Evolutionary conservation across 1,139 yeast genomes (phyloP).

Genomic region (Protomyces pachydermus): DNA sequence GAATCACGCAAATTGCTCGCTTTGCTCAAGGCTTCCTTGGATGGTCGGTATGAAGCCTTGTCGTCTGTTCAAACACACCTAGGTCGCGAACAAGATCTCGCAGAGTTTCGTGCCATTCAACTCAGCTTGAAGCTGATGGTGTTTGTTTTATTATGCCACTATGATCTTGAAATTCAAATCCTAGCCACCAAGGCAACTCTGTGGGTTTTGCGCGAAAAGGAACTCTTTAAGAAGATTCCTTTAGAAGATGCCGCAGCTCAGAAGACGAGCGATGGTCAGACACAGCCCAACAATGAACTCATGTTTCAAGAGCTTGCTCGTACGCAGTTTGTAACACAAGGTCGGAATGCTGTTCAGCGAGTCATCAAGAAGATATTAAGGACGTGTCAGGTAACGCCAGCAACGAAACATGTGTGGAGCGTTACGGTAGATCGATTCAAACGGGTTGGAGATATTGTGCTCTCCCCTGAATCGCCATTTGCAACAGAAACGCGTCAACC

Average conservation of each 20-base stretch:
- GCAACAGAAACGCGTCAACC: neutral
- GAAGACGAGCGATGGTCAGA: neutral
- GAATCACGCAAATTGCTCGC: neutral
- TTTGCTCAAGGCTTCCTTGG: neutral
- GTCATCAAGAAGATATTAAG: neutral
- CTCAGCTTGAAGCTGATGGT: neutral
- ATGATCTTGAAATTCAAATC: neutral
- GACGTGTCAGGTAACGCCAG: slow-evolving; percentile 1
- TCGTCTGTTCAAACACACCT: neutral
- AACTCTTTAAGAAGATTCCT: neutral
- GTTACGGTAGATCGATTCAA: neutral
- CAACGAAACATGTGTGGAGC: neutral
- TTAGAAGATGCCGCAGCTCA: neutral
- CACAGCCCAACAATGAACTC: neutral
- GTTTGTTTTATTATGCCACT: neutral
- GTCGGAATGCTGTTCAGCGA: slow-evolving; percentile 18
- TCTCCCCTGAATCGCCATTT: neutral
- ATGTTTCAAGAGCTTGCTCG: slow-evolving; percentile 5
- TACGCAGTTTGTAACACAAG: slow-evolving; percentile 1
- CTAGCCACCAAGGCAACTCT: neutral
- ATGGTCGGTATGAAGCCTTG: neutral
- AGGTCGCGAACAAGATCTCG: neutral
- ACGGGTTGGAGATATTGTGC: neutral
- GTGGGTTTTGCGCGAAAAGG: neutral
- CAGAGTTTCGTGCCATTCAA: neutral